These are phyloP conservation scores for Chlamydomonas eustigma DNA, from an alignment of 139 green algal genomes.

Conservation along the genomic window DNA sequence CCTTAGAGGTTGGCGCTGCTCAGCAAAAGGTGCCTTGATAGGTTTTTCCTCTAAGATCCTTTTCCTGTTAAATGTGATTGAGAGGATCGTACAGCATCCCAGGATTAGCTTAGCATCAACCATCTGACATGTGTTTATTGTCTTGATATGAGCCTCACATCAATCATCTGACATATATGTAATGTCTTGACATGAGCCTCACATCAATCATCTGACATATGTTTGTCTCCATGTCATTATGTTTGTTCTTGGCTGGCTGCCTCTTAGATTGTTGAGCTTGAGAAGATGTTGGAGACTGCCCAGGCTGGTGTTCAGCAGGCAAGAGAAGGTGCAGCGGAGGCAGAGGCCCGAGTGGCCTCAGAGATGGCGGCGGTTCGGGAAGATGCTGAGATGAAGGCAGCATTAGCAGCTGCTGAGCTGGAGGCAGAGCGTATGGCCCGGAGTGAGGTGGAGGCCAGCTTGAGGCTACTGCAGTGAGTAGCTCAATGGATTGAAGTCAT, in stretches of 20 bases:
- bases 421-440: not conserved
- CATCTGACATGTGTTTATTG: too few species aligned
- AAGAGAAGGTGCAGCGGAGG: not conserved
- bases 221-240: too few species aligned
- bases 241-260: too few species aligned
- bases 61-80: too few species aligned
- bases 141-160: too few species aligned
- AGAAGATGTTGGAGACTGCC: not conserved
- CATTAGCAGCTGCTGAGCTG: not conserved
- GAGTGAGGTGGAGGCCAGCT: not conserved
- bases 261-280: not conserved
- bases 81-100: too few species aligned
- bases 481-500: not conserved
- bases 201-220: too few species aligned
- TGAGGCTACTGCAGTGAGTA: not conserved
- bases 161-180: too few species aligned
- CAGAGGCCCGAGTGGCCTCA: constrained; percentile 21
- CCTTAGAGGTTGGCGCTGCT: not conserved
- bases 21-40: not conserved
- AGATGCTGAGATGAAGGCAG: not conserved
- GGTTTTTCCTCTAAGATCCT: too few species aligned
- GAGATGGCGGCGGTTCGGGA: not conserved
- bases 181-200: too few species aligned
- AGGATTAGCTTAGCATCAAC: too few species aligned
- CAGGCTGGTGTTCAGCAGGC: too few species aligned